A percentile compares a stretch with the other conserved stretches of the same genome.
phyloP scores from a whole-genome alignment of 176 grass and related monocot genomes.

The Zoysia japonica region DNA sequence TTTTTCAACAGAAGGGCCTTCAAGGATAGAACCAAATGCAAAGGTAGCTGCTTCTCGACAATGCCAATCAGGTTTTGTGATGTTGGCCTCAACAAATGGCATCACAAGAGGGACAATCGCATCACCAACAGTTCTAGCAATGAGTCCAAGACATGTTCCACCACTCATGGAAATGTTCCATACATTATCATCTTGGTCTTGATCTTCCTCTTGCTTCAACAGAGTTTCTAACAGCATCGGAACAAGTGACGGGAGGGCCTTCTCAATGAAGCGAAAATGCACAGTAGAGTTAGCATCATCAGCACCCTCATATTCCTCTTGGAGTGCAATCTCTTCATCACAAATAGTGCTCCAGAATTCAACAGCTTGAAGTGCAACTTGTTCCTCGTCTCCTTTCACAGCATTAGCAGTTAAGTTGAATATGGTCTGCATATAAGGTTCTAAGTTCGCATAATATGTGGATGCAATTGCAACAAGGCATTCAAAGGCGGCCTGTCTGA shows the following conservation, averaged over 20 bases:
- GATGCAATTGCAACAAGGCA: conserved; percentile 91
- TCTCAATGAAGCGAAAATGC: conserved; percentile 75
- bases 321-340: conserved; percentile 84
- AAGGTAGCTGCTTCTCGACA: conserved; percentile 80
- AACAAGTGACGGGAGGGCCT: conserved; percentile 87
- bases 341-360: conserved; percentile 96
- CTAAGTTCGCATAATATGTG: conserved; percentile 76
- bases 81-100: conserved; percentile 81
- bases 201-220: conserved; percentile 90
- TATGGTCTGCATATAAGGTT: conserved; percentile 74
- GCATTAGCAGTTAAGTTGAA: conserved; percentile 76
- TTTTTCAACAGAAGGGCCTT: conserved; percentile 83
- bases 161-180: conserved; percentile 88
- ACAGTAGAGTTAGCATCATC: conserved; percentile 64
- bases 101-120: conserved; percentile 71
- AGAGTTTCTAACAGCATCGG: conserved; percentile 87
- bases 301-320: conserved; percentile 65
- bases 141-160: conserved; percentile 74
- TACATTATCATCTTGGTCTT: conserved; percentile 81
- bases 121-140: conserved; percentile 78
- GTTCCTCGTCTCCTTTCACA: conserved; percentile 76
- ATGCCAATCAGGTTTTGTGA: conserved; percentile 75
- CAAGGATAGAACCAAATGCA: conserved; percentile 98
- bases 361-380: conserved; percentile 71
- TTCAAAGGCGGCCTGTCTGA: conserved; percentile 81